phyloP scores from a whole-genome alignment of 75 land plant genomes.

The Adiantum capillusveneris region DNA sequence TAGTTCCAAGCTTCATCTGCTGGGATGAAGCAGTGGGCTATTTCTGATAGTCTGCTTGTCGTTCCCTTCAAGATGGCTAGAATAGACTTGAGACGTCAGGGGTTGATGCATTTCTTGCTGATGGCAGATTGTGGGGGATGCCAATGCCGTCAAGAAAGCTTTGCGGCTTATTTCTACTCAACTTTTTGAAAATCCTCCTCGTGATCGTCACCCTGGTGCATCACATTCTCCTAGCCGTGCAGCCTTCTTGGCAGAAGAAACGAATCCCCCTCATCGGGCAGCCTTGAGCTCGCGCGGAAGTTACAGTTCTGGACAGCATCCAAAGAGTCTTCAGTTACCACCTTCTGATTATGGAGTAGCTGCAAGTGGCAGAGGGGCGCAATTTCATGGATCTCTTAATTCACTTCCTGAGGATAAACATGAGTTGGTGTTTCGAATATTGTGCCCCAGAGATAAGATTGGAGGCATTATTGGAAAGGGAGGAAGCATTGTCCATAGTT shows the following conservation, averaged over 20 bases:
- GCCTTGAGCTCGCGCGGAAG: not conserved
- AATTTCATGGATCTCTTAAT: not conserved
- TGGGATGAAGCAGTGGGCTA: too few species aligned
- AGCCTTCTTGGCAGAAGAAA: not conserved
- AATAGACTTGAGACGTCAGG: too few species aligned
- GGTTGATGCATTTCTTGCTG: conserved; percentile 6
- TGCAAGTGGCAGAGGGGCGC: not conserved
- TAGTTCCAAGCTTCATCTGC: too few species aligned
- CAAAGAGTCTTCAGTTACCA: not conserved
- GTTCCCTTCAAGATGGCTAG: too few species aligned
- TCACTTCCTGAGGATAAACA: conserved; percentile 13
- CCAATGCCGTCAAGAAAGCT: conserved; percentile 61
- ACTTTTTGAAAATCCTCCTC: conserved; percentile 63
- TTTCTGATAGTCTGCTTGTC: too few species aligned
- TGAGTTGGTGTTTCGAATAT: conserved; percentile 63
- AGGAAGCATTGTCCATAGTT: conserved; percentile 44
- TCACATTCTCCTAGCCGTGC: conserved; percentile 38
- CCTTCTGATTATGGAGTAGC: not conserved
- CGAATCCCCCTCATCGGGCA: not conserved
- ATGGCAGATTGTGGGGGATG: conserved; percentile 66
- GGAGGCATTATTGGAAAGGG: conserved; percentile 48
- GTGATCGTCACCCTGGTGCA: conserved; percentile 39
- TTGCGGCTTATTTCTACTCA: conserved; percentile 50
- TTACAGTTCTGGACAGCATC: not conserved
- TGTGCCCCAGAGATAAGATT: conserved; percentile 68